phyloP scores from a whole-genome alignment of 495 filamentous ascomycete genomes.

The Hypoxylon perforatum region DNA sequence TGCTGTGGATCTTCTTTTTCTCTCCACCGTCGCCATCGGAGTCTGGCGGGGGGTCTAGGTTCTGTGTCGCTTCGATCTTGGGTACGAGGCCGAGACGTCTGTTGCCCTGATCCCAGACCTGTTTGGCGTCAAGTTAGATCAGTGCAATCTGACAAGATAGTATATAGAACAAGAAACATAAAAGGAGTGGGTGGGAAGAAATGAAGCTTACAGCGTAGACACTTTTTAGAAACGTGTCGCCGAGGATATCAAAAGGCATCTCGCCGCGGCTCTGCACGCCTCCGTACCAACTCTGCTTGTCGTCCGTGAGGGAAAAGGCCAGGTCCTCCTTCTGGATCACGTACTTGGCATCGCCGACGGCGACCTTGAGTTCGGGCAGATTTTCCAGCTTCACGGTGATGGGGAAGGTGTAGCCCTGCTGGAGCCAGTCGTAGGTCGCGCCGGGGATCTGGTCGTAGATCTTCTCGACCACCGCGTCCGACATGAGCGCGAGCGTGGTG shows the following conservation, averaged over 20 bases:
- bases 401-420: slow-evolving; percentile 79
- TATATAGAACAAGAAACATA: not conserved
- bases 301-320: slow-evolving; percentile 69
- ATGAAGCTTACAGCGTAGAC: slow-evolving; percentile 73
- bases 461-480: slow-evolving; percentile 71
- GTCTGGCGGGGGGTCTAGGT: slow-evolving; percentile 50
- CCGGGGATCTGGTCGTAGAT: slow-evolving; percentile 79
- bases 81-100: slow-evolving; percentile 75
- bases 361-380: slow-evolving; percentile 75
- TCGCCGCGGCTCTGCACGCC: slow-evolving; percentile 78
- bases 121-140: slow-evolving; percentile 2
- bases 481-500: slow-evolving; percentile 76
- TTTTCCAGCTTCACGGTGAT: slow-evolving; percentile 62
- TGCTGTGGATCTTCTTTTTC: slow-evolving; percentile 29
- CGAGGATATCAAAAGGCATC: slow-evolving; percentile 77
- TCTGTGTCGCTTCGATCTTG: slow-evolving; percentile 68
- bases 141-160: not conserved
- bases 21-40: slow-evolving; percentile 13
- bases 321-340: slow-evolving; percentile 78
- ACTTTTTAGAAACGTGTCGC: slow-evolving; percentile 79
- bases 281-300: slow-evolving; percentile 71
- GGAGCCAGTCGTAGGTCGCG: slow-evolving; percentile 67
- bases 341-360: slow-evolving; percentile 73
- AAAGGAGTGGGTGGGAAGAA: not conserved
- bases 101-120: slow-evolving; percentile 84